These are phyloP conservation scores for button mushroom (Agaricus bisporus) DNA, from an alignment of 768 basidiomycete genomes.

Conservation along the genomic window DNA sequence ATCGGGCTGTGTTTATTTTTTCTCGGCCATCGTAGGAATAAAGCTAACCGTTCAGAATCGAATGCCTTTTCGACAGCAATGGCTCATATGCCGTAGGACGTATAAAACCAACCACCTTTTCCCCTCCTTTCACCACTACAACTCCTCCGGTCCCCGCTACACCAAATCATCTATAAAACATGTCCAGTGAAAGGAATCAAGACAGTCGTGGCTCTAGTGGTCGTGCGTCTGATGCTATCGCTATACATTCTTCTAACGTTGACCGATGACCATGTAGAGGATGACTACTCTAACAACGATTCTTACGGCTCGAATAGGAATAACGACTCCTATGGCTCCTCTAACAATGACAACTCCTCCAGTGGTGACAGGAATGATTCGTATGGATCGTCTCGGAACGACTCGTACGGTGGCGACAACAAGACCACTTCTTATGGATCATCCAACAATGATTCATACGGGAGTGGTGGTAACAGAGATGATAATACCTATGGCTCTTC, in stretches of 20 bases:
- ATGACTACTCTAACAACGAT: slow-evolving; percentile 6
- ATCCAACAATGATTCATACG: slow-evolving; percentile 12
- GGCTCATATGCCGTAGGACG: not conserved
- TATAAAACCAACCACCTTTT: not conserved
- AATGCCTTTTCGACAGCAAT: no score
- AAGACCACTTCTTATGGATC: no score
- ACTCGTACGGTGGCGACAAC: slow-evolving; percentile 17
- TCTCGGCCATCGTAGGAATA: no score
- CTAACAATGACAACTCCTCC: slow-evolving; percentile 19
- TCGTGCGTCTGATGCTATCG: not conserved
- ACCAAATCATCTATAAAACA: not conserved
- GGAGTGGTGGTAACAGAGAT: slow-evolving; percentile 11
- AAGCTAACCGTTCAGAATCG: no score
- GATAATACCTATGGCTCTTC: slow-evolving; percentile 17
- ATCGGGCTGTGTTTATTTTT: no score
- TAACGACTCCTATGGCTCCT: slow-evolving; percentile 16
- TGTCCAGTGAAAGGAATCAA: not conserved
- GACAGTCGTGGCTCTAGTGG: not conserved
- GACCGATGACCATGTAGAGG: not conserved
- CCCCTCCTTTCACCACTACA: not conserved
- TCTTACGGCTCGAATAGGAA: slow-evolving; percentile 8
- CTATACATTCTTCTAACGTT: not conserved
- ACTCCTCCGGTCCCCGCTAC: not conserved
- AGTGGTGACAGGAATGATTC: slow-evolving; percentile 16
- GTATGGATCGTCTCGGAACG: slow-evolving; percentile 19